Conservation (phyloP, 2,329 filamentous ascomycete species). For the Cryphonectria nitschkei region DNA sequence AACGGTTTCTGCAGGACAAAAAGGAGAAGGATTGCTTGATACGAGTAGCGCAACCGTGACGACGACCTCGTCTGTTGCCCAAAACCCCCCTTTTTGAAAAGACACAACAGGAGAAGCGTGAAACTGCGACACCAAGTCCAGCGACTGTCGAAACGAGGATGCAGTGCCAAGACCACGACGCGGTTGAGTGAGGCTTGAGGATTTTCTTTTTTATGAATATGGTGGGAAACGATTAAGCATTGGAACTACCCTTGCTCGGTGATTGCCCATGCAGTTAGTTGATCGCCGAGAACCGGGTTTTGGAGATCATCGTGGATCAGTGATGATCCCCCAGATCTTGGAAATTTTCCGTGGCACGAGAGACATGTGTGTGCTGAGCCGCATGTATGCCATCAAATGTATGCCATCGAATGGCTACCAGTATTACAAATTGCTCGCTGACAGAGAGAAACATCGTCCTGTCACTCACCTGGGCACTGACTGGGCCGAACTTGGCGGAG, state of each 20-base stretch:
- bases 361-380: background rate
- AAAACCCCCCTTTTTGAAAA: background rate
- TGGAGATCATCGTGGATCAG: constrained; percentile 15
- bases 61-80: background rate
- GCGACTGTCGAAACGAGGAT: constrained; percentile 20
- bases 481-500: background rate
- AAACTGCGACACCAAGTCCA: constrained; percentile 14
- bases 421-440: no score
- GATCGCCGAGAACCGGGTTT: constrained; percentile 13
- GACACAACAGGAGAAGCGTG: constrained; percentile 10
- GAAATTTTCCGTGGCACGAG: background rate
- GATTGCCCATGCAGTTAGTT: constrained; percentile 5
- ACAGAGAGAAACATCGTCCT: background rate
- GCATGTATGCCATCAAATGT: no score
- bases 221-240: background rate
- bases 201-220: background rate
- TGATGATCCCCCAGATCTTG: constrained; percentile 13
- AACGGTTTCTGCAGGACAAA: constrained; percentile 2
- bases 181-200: background rate
- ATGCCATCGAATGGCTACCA: background rate
- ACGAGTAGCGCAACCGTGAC: background rate
- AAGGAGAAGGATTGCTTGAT: background rate
- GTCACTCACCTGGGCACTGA: background rate
- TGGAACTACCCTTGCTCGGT: background rate
- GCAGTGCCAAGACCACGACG: background rate